Evolutionary conservation across 1,284 basidiomycete genomes (phyloP).

Genomic region (Mycocalia duriaeana): DNA sequence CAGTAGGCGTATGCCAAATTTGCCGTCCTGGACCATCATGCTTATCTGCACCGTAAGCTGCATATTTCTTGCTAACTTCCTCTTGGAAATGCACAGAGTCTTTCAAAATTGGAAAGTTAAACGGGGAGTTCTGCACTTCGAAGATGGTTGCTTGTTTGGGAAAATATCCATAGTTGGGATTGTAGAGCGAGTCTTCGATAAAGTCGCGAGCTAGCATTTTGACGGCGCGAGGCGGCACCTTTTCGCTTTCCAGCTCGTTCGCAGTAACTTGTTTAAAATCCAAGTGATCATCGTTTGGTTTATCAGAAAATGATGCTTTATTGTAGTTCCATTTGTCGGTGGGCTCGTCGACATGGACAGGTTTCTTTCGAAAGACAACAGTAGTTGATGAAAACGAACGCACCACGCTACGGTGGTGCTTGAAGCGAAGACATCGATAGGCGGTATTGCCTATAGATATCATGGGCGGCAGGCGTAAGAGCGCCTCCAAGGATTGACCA

Average conservation of each 20-base stretch:
- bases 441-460: conserved; percentile 24
- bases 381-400: conserved; percentile 18
- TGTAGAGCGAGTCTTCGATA: conserved; percentile 95
- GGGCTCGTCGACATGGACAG: conserved; percentile 17
- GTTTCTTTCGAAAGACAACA: conserved; percentile 14
- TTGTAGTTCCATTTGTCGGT: conserved; percentile 73
- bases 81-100: conserved; percentile 79
- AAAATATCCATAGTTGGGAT: conserved; percentile 97
- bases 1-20: conserved; percentile 98
- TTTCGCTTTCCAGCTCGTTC: conserved; percentile 56
- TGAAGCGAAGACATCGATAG: conserved; percentile 25
- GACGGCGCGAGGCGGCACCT: conserved; percentile 73
- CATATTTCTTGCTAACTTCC: conserved; percentile 74
- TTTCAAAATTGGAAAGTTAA: conserved; percentile 69
- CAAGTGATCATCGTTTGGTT: conserved; percentile 39
- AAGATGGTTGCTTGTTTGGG: conserved; percentile 88
- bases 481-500: too few relatives aligned
- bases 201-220: conserved; percentile 96
- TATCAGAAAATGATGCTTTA: conserved; percentile 44
- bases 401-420: conserved; percentile 9
- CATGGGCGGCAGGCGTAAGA: conserved; percentile 20
- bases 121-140: conserved; percentile 56
- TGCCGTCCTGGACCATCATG: conserved; percentile 79
- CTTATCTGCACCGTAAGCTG: conserved; percentile 58
- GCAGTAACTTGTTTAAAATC: conserved; percentile 71